Evolutionary conservation across 495 filamentous ascomycete genomes (phyloP).

Genomic region (Talaromyces adpressus): DNA sequence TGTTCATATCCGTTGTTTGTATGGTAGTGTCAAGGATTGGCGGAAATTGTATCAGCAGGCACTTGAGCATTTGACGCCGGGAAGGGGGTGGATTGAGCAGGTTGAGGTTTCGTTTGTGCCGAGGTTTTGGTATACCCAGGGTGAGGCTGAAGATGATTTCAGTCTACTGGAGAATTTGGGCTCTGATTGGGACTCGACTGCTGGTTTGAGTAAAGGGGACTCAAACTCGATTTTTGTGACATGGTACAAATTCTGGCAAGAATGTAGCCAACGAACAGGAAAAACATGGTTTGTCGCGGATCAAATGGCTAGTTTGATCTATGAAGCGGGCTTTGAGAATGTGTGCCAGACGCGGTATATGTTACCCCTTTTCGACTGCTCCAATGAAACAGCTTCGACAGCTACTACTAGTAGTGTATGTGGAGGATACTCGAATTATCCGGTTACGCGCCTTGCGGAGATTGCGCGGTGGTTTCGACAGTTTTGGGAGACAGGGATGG

Average conservation of each 20-base stretch:
- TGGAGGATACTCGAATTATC: slow-evolving; percentile 1
- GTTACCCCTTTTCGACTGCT: neutral
- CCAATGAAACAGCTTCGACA: neutral
- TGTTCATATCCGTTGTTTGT: slow-evolving; percentile 57
- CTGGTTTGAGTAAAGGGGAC: slow-evolving; percentile 15
- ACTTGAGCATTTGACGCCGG: slow-evolving; percentile 51
- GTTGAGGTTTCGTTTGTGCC: slow-evolving; percentile 19
- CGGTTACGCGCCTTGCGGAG: neutral
- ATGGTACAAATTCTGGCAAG: slow-evolving; percentile 22
- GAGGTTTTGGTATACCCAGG: neutral
- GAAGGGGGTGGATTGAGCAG: slow-evolving; percentile 58
- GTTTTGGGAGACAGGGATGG: neutral
- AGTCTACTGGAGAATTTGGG: neutral
- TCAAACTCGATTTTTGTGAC: slow-evolving; percentile 14
- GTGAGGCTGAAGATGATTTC: neutral
- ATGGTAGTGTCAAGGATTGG: slow-evolving; percentile 60
- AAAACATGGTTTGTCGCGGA: slow-evolving; percentile 28
- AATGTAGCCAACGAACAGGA: slow-evolving; percentile 29
- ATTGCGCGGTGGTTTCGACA: slow-evolving; percentile 4
- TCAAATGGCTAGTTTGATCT: slow-evolving; percentile 20
- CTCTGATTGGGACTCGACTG: slow-evolving; percentile 27
- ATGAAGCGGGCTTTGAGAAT: slow-evolving; percentile 27
- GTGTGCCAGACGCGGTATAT: slow-evolving; percentile 30
- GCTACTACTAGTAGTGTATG: neutral
- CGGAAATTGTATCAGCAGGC: slow-evolving; percentile 51